A percentile compares a stretch with the other conserved stretches of the same genome.
Evolutionary conservation across 768 basidiomycete genomes (phyloP).

Genomic region (Pleurotus eryngii): DNA sequence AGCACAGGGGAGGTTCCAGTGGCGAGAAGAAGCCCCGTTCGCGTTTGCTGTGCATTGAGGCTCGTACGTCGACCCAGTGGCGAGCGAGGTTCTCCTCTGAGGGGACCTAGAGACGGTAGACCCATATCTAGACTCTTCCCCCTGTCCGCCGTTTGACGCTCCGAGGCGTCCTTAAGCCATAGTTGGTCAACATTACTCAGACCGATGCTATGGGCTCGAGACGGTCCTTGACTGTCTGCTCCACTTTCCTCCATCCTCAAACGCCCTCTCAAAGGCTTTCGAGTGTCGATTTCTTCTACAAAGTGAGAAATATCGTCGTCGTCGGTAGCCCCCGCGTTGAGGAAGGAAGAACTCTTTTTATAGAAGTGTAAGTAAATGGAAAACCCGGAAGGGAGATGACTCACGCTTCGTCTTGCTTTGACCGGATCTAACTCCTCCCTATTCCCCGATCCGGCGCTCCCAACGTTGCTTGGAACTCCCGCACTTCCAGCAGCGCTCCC

Average conservation of each 20-base stretch:
- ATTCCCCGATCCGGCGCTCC: conserved; percentile 9
- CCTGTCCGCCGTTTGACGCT: neutral
- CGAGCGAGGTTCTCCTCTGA: neutral
- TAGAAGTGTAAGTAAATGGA: neutral
- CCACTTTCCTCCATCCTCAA: conserved; percentile 11
- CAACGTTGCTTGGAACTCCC: conserved; percentile 23
- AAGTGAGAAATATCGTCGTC: conserved; percentile 79
- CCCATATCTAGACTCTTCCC: neutral
- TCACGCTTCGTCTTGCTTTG: neutral
- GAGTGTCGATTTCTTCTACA: conserved; percentile 71
- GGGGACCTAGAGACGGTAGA: neutral
- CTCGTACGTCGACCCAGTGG: conserved; percentile 7
- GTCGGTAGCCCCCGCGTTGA: conserved; percentile 47
- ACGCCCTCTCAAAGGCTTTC: conserved; percentile 57
- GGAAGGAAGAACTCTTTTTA: conserved; percentile 37
- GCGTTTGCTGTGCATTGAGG: conserved; percentile 5
- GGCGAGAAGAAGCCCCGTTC: conserved; percentile 15
- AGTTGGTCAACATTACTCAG: neutral
- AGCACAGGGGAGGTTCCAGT: conserved; percentile 46
- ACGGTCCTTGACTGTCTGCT: conserved; percentile 1
- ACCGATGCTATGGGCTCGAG: conserved; percentile 8
- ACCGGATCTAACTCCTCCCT: neutral
- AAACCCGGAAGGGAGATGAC: neutral
- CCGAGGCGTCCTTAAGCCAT: neutral
- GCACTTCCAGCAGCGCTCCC: conserved; percentile 17